Percentiles rank a stretch among this genome's conserved stretches.
phyloP scores from a whole-genome alignment of 768 basidiomycete genomes.

The Psilocybe cyanescens region DNA sequence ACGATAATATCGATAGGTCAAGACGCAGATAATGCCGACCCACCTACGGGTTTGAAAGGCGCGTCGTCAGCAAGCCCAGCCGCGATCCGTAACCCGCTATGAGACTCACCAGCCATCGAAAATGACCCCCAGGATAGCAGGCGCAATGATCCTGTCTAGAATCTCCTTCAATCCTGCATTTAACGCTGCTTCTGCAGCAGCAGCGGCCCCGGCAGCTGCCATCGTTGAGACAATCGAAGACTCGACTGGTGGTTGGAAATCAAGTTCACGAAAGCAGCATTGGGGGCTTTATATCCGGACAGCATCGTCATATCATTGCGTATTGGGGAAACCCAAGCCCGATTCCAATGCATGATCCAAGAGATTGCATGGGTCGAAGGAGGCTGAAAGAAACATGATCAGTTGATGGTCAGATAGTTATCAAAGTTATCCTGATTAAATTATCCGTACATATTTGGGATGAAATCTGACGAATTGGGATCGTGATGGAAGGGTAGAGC shows the following conservation, averaged over 20 bases:
- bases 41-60: background rate
- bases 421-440: background rate
- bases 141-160: slow-evolving; percentile 1
- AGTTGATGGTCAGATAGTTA: background rate
- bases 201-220: background rate
- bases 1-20: background rate
- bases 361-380: background rate
- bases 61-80: background rate
- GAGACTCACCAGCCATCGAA: slow-evolving; percentile 7
- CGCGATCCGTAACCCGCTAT: background rate
- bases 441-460: background rate
- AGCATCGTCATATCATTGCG: background rate
- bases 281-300: background rate
- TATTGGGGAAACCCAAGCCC: background rate
- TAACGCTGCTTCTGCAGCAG: background rate
- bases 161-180: background rate
- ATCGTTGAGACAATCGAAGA: background rate
- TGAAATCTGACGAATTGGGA: background rate
- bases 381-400: background rate
- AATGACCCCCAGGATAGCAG: background rate
- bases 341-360: background rate
- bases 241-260: background rate
- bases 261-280: background rate
- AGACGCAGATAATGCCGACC: slow-evolving; percentile 3
- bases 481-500: background rate